Evolutionary conservation across 2,329 filamentous ascomycete species (phyloP), one percentile per base, ranked within the genome.

Genomic region (Ceratocystis huliohia): DNA sequence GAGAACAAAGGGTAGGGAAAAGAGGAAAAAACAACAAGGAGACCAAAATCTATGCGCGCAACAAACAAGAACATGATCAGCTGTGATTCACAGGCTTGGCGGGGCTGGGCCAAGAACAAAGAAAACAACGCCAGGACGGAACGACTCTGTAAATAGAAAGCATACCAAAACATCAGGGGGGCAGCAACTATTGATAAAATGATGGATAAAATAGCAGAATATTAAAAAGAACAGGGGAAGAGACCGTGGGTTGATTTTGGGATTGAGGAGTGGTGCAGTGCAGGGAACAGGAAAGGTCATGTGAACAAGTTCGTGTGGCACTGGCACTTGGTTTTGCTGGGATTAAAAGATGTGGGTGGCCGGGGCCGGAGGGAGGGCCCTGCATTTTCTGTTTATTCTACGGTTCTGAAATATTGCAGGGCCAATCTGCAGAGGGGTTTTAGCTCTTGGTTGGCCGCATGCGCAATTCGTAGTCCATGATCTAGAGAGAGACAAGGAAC

Each of bases 401-500:
- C 37, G 10, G 8, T 41, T 41, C 37, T 41, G 37, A 13, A 41
- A 41, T 41, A 41, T 8, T 41, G 37, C 37, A 41, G 37, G 37
- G 37, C 37, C 13, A 41, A 41, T 41, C 10, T 41, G 37, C 37
- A 41, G 37, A 67, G 61, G 64, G 65, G 59, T 37, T 59, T 50
- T 59, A 25, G 48, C 20, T 25, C 25, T 30, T 6, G 66, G 64
- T 63, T 66, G 68, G 65, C 67, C 69, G 68, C 68, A 67, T 69
- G 48, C 20, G 37, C 37, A 13, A 41, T 41, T 13, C 8, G 37
- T 41, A 41, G 37, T 41, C 37, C 10, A 4, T 41, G 10, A 41
- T 13, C 37, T 8, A 41, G 37, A 41, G 37, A 37, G 33, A 37
- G 33, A 30, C 30, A 30, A 30, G 30, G 30, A 37, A 6, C 7